Evolutionary conservation across 2,329 filamentous ascomycete genomes (phyloP), one percentile per base, ranked within the genome.

Genomic region (Aspergillus novoparasiticus): DNA sequence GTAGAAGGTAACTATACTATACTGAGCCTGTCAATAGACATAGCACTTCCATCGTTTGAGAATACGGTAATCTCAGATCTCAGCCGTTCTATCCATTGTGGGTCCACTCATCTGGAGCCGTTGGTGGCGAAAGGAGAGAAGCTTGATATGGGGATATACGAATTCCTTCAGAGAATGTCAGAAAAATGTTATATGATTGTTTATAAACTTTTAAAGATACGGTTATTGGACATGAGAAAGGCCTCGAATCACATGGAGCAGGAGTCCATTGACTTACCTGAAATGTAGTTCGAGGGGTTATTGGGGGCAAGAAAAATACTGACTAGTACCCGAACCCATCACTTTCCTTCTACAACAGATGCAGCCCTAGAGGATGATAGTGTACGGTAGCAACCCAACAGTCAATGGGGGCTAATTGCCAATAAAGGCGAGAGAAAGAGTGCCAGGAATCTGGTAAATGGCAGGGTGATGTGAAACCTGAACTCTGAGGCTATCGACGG

Each of bases 41-140:
- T 43, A 23, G 46, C 28, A 57, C 32, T 57, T 56, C 64, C 66
- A 66, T 68, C 54, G 48, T 57, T 48, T 59, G 55, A 58, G 16
- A 57, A 63, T 66, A 63, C 45, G 57, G 45, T 23, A 56, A 66
- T 68, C 68, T 71, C 67, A 72, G 48, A 67, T 64, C 58, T 65
- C 63, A 60, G 65, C 64, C 59, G 65, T 57, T 55, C 66, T 58
- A 65, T 65, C 63, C 71, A 73, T 70, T 61, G 67, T 69, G 68
- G 67, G 69, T 58, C 67, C 69, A 65, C 66, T 67, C 65, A 68
- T 63, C 34, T 63, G 58, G 61, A 65, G 57, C 59, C 63, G 61
- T 60, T 67, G 60, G 53, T 57, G 36, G 57, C 11, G 57, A 61
- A 58, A 60, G 58, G 60, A 36, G 19, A 58, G 58, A 61, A 63